These are phyloP conservation scores for Zygosaccharomyces pseudobailii DNA, from an alignment of 1,139 yeast genomes.

Conservation along the genomic window DNA sequence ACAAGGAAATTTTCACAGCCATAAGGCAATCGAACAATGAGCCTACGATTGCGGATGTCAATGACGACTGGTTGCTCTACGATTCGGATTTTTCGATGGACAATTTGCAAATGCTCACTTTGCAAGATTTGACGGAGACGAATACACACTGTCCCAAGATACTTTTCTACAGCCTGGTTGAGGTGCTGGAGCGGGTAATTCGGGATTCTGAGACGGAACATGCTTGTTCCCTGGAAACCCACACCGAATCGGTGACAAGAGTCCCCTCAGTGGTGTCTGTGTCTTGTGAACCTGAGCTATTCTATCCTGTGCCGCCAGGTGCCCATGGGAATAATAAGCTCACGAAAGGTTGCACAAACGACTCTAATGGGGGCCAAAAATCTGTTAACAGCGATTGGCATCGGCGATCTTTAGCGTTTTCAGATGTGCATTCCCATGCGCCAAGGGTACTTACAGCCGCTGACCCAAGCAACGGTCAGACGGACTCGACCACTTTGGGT, in stretches of 20 bases:
- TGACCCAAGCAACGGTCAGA: conserved; percentile 1
- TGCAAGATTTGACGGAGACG: conserved; percentile 34
- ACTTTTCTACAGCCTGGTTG: conserved; percentile 35
- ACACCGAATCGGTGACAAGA: neutral
- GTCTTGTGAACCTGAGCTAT: conserved; percentile 13
- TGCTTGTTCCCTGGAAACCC: conserved; percentile 9
- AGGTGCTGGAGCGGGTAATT: neutral
- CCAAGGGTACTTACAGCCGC: conserved; percentile 6
- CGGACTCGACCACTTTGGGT: neutral
- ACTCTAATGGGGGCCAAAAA: conserved; percentile 22
- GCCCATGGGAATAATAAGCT: conserved; percentile 2
- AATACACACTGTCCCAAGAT: conserved; percentile 33
- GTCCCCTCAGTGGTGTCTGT: conserved; percentile 5
- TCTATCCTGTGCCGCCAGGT: conserved; percentile 3
- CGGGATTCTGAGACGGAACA: conserved; percentile 9
- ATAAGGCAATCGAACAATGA: conserved; percentile 33
- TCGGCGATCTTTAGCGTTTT: conserved; percentile 8
- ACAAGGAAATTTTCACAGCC: conserved; percentile 30
- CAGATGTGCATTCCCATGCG: conserved; percentile 1
- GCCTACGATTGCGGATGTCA: conserved; percentile 28
- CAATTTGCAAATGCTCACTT: conserved; percentile 35
- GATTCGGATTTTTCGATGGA: conserved; percentile 37
- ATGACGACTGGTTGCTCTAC: conserved; percentile 40
- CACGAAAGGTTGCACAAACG: conserved; percentile 8
- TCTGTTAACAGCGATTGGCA: conserved; percentile 31